Percentiles rank a stretch among this genome's conserved stretches.
Conservation (phyloP, 192 early-diverging fungal genomes). For the Backusella morwellensis region DNA sequence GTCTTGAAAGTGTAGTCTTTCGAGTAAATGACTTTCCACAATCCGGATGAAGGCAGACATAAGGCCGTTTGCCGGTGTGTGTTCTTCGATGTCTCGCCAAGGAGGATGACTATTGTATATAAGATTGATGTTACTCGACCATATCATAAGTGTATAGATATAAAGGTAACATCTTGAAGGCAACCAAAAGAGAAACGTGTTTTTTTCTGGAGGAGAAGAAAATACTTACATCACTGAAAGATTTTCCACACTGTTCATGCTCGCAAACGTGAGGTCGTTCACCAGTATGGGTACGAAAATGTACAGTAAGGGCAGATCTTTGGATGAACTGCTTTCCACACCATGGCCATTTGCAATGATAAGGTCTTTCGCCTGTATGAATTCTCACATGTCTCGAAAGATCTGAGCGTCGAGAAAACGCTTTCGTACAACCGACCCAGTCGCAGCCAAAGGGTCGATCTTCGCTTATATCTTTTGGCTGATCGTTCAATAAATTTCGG, state of each 20-base stretch:
- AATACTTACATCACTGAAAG: slow-evolving; percentile 59
- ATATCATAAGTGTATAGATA: not conserved
- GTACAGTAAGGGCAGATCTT: slow-evolving; percentile 74
- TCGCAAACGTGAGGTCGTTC: slow-evolving; percentile 65
- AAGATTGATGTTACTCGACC: not conserved
- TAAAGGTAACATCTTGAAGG: not conserved
- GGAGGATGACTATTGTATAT: slow-evolving; percentile 52
- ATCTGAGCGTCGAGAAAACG: slow-evolving; percentile 69
- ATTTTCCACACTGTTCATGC: slow-evolving; percentile 64
- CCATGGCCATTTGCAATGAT: slow-evolving; percentile 56
- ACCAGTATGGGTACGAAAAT: slow-evolving; percentile 70
- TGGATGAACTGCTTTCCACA: slow-evolving; percentile 80
- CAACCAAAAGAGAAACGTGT: not conserved
- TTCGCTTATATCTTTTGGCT: not conserved
- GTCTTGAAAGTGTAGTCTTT: slow-evolving; percentile 55
- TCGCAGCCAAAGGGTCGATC: slow-evolving; percentile 50
- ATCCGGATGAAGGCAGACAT: slow-evolving; percentile 57
- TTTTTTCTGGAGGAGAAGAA: too few species aligned
- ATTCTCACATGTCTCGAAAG: slow-evolving; percentile 69
- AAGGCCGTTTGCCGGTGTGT: slow-evolving; percentile 70
- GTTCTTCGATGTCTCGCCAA: slow-evolving; percentile 68
- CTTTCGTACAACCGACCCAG: slow-evolving; percentile 63
- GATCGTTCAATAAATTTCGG: slow-evolving; percentile 16
- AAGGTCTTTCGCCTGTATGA: slow-evolving; percentile 73
- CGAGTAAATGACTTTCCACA: slow-evolving; percentile 70